phyloP scores from a whole-genome alignment of 2,329 filamentous ascomycete genomes.

The Cordyceps pruinosa region DNA sequence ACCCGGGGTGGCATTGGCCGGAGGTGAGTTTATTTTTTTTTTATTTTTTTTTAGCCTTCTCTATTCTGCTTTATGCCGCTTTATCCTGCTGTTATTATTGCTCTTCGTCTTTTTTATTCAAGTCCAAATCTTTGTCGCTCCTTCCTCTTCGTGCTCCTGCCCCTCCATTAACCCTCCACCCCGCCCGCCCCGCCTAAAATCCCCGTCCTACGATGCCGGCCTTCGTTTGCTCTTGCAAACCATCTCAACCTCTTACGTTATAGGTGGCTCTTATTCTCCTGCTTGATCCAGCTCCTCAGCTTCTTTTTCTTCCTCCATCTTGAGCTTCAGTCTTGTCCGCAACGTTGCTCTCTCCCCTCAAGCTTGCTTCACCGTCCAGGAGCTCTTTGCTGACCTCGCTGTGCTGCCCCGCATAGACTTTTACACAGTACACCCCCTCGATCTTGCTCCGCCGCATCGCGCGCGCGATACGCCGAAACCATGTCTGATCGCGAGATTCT shows the following conservation, averaged over 20 bases:
- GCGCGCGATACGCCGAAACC: constrained; percentile 16
- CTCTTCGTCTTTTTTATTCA: neutral
- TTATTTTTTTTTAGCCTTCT: no score
- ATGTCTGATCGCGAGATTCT: constrained; percentile 58
- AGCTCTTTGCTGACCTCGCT: constrained; percentile 7
- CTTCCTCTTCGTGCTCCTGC: neutral
- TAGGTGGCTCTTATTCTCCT: neutral
- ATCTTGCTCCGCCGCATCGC: constrained; percentile 7
- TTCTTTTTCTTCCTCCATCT: neutral
- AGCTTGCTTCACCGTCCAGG: constrained; percentile 1
- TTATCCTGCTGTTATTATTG: neutral
- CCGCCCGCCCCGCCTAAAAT: neutral
- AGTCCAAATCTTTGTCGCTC: neutral
- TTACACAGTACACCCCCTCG: neutral
- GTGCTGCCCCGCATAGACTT: neutral
- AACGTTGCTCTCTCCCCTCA: neutral
- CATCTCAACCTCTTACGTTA: constrained; percentile 6
- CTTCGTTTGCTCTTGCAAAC: neutral
- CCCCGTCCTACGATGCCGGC: neutral
- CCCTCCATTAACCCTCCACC: neutral
- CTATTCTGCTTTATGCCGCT: neutral
- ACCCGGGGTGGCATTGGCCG: neutral
- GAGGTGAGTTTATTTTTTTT: constrained; percentile 1
- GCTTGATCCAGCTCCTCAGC: neutral
- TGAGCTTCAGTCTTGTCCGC: neutral